These are phyloP conservation scores for Cystofilobasidium ferigula DNA, from an alignment of 768 basidiomycete species.

Conservation along the genomic window DNA sequence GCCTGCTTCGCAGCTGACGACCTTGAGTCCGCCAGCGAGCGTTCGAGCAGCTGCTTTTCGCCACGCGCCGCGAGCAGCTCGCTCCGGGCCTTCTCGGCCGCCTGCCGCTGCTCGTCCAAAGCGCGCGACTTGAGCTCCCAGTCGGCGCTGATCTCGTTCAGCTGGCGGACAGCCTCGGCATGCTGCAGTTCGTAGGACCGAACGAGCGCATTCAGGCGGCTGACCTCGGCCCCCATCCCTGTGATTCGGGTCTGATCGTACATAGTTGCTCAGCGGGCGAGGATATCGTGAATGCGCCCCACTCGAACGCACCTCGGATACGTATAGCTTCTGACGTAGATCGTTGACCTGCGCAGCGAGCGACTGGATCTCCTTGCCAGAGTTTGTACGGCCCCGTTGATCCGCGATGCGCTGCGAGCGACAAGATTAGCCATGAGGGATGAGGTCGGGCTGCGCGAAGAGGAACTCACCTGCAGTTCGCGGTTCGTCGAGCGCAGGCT, in stretches of 20 bases:
- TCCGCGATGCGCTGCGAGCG: neutral
- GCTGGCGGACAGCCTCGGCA: neutral
- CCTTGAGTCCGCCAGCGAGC: neutral
- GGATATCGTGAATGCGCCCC: neutral
- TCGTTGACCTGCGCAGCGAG: neutral
- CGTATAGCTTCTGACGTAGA: neutral
- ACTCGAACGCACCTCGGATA: neutral
- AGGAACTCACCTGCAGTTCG: neutral
- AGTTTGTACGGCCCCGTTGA: neutral
- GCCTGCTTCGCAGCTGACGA: neutral
- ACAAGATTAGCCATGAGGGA: neutral
- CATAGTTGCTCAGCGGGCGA: neutral
- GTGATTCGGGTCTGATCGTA: neutral
- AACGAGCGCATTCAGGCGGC: neutral
- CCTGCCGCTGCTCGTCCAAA: neutral
- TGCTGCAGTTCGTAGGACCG: neutral
- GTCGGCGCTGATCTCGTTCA: neutral
- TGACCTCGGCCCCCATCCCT: neutral
- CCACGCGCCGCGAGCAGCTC: neutral
- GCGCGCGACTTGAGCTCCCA: neutral
- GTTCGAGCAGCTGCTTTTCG: conserved; percentile 1
- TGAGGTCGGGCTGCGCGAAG: neutral
- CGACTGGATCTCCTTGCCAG: neutral
- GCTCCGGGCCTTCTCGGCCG: neutral
- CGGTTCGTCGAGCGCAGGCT: neutral